A percentile compares a stretch with the other conserved stretches of the same genome.
Evolutionary conservation across 2,329 filamentous ascomycete genomes (phyloP).

Genomic region (Magnaporthales sp.): DNA sequence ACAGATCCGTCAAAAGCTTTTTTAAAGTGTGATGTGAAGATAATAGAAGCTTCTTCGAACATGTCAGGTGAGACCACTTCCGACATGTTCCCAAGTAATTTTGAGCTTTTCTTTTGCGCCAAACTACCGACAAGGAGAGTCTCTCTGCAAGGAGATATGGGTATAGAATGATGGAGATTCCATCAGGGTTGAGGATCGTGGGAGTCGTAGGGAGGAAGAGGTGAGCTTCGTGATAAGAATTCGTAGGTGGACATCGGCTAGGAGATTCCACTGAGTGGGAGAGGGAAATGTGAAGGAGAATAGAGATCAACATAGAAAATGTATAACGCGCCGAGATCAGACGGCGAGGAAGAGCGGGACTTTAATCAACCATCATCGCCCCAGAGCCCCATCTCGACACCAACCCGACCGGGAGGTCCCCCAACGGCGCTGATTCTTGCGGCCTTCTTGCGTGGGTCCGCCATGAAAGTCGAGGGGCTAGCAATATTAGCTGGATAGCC

Average conservation of each 20-base stretch:
- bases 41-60: background rate
- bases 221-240: too few species aligned
- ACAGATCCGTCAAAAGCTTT: background rate
- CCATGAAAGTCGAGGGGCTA: constrained; percentile 11
- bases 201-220: too few species aligned
- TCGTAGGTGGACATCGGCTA: too few species aligned
- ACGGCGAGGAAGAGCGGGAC: too few species aligned
- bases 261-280: too few species aligned
- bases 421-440: constrained; percentile 28
- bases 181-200: background rate
- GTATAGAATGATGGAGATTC: background rate
- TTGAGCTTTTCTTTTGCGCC: background rate
- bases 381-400: constrained; percentile 19
- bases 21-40: background rate
- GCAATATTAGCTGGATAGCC: background rate
- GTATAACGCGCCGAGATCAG: too few species aligned
- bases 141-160: background rate
- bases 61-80: background rate
- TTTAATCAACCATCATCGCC: constrained; percentile 14
- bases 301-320: background rate
- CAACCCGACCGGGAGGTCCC: constrained; percentile 4
- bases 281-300: background rate
- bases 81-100: background rate
- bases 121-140: background rate
- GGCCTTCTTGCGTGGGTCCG: constrained; percentile 22